Evolutionary conservation across 2,329 filamentous ascomycete species (phyloP), one percentile per base, ranked within the genome.

Genomic region (Lojkania enalia): DNA sequence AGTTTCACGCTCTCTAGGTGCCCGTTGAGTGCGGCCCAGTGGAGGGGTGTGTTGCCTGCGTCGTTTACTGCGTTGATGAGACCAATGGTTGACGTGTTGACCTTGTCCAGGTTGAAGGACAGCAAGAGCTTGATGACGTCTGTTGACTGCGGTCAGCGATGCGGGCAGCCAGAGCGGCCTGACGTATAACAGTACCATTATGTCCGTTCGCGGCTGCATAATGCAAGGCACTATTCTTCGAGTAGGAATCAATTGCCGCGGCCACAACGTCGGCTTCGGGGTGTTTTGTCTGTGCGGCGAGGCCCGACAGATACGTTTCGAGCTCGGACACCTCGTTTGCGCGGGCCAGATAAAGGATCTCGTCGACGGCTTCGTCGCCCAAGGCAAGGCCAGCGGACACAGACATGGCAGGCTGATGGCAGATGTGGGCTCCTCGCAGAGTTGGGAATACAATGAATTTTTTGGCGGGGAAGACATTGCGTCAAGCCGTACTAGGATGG

Each of bases 121-220:
- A 65, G 76, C 71, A 67, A 38, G 16, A 61, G 40, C 40, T 66
- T 67, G 42, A 71, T 55, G 12, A 65, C 53, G 38, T 69, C 67
- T 70, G 21, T 15, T 6, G n/a, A 20, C 38, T 47, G 35, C 23
- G 31, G 51, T 66, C 48, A 67, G 59, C 49, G 45, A n/a, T 33
- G 11, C 30, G 40, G 35, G 5, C 20, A 39, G 23, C n/a, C n/a
- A 7, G n/a, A 27, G n/a, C 23, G 7, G 23, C 23, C 23, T 27
- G 23, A 27, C 23, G 7, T 7, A 35, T 29, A 29, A 19, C 36
- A 33, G 29, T 79, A 91, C 90, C 87, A 49, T 82, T 63, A 64
- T 96, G 86, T 1, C 92, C 92, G 66, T 99, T 99, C 19, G 89
- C 94, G 18, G 89, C 85, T 5, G 91, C 90, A 82, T 95, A 96